Base-by-base conservation (phyloP, 768 basidiomycete genomes). In the Porpolomopsis calyptriformis region DNA sequence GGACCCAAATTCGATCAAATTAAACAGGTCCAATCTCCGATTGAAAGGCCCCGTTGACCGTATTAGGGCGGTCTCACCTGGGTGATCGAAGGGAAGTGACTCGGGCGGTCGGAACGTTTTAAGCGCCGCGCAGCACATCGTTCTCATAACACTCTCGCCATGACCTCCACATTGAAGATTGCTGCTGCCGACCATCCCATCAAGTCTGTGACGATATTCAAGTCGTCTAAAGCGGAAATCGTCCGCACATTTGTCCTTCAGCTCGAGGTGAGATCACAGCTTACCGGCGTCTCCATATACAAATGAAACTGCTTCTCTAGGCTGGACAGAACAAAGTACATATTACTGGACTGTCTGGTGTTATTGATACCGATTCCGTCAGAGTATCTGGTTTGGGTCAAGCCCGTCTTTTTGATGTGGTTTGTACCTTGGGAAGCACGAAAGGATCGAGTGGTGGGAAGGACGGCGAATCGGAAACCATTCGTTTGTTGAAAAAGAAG, bases 161-260 rank as follows among this genome's bases (percentile, higher is more conserved):
- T 43, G 42, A 29, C 27, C 6, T 4, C 42, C 7, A 43, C 42
- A 10, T 33, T 43, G 27, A 33, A 53, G 25, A 48, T 68, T 16
- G 52, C 53, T 25, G 71, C 71, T n/a, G 55, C 64, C 12, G 67
- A 72, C 0, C 60, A 67, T 43, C 58, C 72, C 1, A 68, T 81
- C 52, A 71, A 74, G 49, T 70, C 74, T 8, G 74, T 77, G 1
- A 78, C 76, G 0, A 64, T 80, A 29, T 77, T 76, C 61, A 76
- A 73, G 57, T 74, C 73, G 5, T 61, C 61, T 45, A 73, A 69
- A 47, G 79, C 78, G 1, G 76, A 82, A 53, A 60, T 82, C 16
- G 72, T 74, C 33, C 70, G 78, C 7, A 62, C 62, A 0, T 77
- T 80, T 57, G 50, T 63, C 0, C 43, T 78, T 3, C 58, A 67